phyloP scores from a whole-genome alignment of 257 asterid species.

The Nicotiana attenuata region DNA sequence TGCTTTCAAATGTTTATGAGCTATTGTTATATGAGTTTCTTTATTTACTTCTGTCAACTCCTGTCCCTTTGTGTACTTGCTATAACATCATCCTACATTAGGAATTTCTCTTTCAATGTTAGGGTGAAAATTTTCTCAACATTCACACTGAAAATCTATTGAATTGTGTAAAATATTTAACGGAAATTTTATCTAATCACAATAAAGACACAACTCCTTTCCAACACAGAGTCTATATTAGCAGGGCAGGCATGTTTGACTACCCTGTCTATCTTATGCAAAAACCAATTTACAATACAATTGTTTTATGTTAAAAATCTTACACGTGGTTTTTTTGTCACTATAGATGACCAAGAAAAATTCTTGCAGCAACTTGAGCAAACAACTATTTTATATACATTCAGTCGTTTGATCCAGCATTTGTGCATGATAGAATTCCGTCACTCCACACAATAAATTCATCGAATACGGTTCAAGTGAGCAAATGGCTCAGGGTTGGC shows the following conservation, averaged over 20 bases:
- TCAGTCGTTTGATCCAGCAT: too few relatives aligned
- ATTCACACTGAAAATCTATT: not conserved
- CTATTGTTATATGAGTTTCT: not conserved
- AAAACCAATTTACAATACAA: not conserved
- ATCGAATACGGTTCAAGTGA: slow-evolving; percentile 38
- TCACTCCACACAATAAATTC: not conserved
- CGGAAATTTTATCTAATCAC: too few relatives aligned
- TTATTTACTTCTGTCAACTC: not conserved
- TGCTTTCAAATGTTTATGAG: not conserved
- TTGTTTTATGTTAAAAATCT: not conserved
- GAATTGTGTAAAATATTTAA: not conserved
- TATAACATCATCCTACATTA: not conserved
- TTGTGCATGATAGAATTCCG: not conserved
- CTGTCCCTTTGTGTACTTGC: not conserved
- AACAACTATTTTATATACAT: not conserved
- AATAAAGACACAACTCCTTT: too few relatives aligned
- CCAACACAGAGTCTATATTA: too few relatives aligned
- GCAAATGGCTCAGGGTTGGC: slow-evolving; percentile 36
- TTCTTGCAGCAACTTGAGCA: not conserved
- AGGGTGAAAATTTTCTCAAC: not conserved
- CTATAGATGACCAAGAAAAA: not conserved
- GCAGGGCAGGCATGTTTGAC: too few relatives aligned
- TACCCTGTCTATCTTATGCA: too few relatives aligned
- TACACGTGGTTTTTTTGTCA: not conserved
- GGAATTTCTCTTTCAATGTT: not conserved